Evolutionary conservation across 345 rosid genomes (phyloP).

Genomic region (Brassica napus): Da-Ae NC_063442.1:44978501-44979000

Average conservation of each 20-base stretch:
- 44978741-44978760: not conserved
- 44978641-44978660: not conserved
- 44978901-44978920: not conserved
- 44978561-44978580: no score
- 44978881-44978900: not conserved
- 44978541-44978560: no score
- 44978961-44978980: not conserved
- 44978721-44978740: not conserved
- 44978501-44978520: no score
- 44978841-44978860: slow-evolving; percentile 3
- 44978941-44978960: not conserved
- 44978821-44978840: no score
- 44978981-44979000: not conserved
- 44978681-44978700: not conserved
- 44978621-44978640: not conserved
- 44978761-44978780: not conserved
- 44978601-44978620: no score
- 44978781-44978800: slow-evolving; percentile 1
- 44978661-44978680: not conserved
- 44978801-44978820: not conserved
- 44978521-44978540: no score
- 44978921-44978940: not conserved
- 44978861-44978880: not conserved
- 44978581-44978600: not conserved
- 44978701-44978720: not conserved